phyloP scores from a whole-genome alignment of 2,329 filamentous ascomycete genomes.

The Epichloe baconii region DNA sequence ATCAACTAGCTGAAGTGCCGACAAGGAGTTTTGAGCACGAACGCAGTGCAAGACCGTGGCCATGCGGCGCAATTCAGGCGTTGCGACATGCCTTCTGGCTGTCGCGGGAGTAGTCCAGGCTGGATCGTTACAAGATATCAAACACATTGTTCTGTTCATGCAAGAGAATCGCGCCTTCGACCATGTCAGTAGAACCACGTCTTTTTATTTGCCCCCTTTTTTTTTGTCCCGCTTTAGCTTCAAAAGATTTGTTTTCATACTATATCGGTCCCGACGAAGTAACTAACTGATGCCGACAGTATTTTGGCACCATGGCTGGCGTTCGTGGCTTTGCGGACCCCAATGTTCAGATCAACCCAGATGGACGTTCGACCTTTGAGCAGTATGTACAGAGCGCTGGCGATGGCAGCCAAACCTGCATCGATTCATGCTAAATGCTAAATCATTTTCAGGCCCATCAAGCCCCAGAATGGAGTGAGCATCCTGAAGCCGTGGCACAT shows the following conservation, averaged over 20 bases:
- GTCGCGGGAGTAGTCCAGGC: constrained; percentile 13
- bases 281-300: constrained; percentile 19
- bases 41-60: not conserved
- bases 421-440: not conserved
- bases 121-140: constrained; percentile 33
- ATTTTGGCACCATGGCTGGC: constrained; percentile 42
- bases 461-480: constrained; percentile 23
- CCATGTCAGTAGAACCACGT: constrained; percentile 12
- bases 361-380: constrained; percentile 32
- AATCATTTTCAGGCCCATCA: not conserved
- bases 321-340: constrained; percentile 40
- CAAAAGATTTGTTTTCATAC: too few relatives aligned
- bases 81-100: constrained; percentile 7
- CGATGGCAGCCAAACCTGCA: not conserved
- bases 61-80: not conserved
- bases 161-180: constrained; percentile 27
- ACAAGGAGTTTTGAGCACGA: not conserved
- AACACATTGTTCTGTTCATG: constrained; percentile 47
- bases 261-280: not conserved
- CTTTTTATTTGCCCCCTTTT: too few relatives aligned
- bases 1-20: too few relatives aligned
- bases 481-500: constrained; percentile 36
- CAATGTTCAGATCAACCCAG: constrained; percentile 14
- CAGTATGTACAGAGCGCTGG: constrained; percentile 25
- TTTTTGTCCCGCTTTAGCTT: too few relatives aligned